phyloP scores from a whole-genome alignment of 257 asterid genomes.

The Gentiana dahurica region DNA sequence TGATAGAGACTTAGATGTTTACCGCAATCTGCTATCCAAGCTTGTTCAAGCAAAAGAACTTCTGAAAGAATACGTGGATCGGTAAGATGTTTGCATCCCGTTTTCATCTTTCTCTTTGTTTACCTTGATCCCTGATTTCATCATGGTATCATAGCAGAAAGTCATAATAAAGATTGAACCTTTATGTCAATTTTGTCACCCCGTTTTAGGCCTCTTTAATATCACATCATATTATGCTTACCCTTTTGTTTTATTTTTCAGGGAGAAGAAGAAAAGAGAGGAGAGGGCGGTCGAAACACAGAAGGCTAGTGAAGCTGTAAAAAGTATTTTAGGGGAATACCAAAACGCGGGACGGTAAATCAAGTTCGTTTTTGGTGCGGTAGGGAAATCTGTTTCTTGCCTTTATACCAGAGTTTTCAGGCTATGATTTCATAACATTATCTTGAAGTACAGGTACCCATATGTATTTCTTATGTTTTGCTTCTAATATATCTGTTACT shows the following conservation, averaged over 20 bases:
- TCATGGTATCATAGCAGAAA: too few species aligned
- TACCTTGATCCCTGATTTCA: too few species aligned
- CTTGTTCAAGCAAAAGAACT: constrained; percentile 98
- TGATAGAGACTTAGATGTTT: constrained; percentile 94
- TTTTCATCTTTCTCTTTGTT: not conserved
- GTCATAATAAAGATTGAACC: not conserved
- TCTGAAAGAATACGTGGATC: constrained; percentile 75
- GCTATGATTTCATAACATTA: too few species aligned
- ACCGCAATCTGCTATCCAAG: constrained; percentile 89
- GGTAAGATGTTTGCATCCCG: constrained; percentile 33
- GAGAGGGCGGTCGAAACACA: constrained; percentile 59
- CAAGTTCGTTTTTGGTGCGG: constrained; percentile 4
- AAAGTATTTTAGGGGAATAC: constrained; percentile 36
- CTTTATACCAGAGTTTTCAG: too few species aligned
- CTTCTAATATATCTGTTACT: not conserved
- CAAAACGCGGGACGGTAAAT: constrained; percentile 26
- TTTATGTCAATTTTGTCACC: too few species aligned
- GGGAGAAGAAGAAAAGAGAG: constrained; percentile 89
- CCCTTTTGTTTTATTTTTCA: constrained; percentile 13
- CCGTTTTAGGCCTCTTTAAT: too few species aligned
- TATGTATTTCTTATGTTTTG: too few species aligned
- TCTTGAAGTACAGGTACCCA: too few species aligned
- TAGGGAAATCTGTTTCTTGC: too few species aligned
- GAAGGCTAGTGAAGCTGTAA: constrained; percentile 77
- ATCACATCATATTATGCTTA: not conserved